Percentiles rank a stretch among this genome's conserved stretches.
phyloP scores from a whole-genome alignment of 768 basidiomycete genomes.

The Suillus spraguei region DNA sequence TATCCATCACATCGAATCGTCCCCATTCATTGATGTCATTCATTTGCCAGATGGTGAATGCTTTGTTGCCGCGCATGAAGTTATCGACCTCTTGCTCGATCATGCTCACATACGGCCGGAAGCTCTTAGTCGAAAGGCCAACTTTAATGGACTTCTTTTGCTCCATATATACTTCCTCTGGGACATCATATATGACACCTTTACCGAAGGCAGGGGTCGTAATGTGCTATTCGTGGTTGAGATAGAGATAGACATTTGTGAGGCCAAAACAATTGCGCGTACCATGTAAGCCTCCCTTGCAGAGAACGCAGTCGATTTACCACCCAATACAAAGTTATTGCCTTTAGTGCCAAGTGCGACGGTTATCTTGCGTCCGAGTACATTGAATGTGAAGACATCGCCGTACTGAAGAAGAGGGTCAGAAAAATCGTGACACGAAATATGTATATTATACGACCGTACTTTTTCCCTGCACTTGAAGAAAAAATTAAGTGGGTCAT shows the following conservation, averaged over 20 bases:
- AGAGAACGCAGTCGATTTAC: constrained; percentile 87
- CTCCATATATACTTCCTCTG: constrained; percentile 97
- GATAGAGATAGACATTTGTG: not conserved
- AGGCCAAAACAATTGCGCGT: constrained; percentile 18
- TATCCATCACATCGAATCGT: constrained; percentile 69
- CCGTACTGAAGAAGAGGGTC: constrained; percentile 67
- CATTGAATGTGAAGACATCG: constrained; percentile 91
- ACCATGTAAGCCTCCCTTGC: constrained; percentile 98
- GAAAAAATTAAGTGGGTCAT: constrained; percentile 91
- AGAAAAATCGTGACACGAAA: not conserved
- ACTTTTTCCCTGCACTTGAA: constrained; percentile 80
- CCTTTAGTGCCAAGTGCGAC: constrained; percentile 91
- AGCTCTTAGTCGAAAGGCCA: constrained; percentile 89
- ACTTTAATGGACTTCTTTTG: constrained; percentile 99
- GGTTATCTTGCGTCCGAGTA: constrained; percentile 88
- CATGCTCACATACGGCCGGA: constrained; percentile 82
- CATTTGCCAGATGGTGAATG: constrained; percentile 63
- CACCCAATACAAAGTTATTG: constrained; percentile 92
- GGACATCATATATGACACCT: constrained; percentile 96
- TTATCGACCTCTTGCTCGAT: constrained; percentile 75
- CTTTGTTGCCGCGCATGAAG: constrained; percentile 66
- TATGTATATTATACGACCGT: constrained; percentile 14
- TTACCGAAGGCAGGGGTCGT: constrained; percentile 97
- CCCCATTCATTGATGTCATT: constrained; percentile 80
- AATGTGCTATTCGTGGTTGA: constrained; percentile 57